Evolutionary conservation across 2,329 filamentous ascomycete species (phyloP), one percentile per base, ranked within the genome.

Genomic region (Didymella pomorum): DNA sequence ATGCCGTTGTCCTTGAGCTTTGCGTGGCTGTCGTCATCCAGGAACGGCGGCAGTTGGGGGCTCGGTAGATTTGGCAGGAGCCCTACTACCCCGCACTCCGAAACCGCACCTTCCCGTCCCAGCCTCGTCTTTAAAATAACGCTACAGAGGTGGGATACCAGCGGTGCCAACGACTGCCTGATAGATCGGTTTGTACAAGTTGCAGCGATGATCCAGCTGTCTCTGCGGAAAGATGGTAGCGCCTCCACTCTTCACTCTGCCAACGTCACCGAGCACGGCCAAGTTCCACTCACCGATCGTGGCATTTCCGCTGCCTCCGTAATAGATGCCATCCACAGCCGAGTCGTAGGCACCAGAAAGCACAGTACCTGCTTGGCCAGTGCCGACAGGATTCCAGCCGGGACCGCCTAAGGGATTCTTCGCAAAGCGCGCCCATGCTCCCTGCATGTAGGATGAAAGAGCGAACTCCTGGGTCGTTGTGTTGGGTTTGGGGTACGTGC

Each of bases 341-440:
- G 59, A 42, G 18, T 62, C 64, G 25, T 60, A 61, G 2, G 62
- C 58, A 11, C 66, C 66, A 8, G 42, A 54, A 21, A 67, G 56
- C 0, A 69, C 48, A 14, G 11, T 46, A 1, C 66, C 63, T 18
- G 56, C 53, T 20, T 23, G 44, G 5, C 66, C 69, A 21, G 63
- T 63, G 9, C 64, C 69, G 4, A 70, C 37, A 4, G 52, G 45
- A 41, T 66, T 68, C 70, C 70, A 73, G 1, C 69, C 69, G 1
- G 69, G 69, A 2, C 71, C 71, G 1, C 49, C 61, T 0, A 50
- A 47, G 0, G 71, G 71, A 25, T 72, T 67, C 56, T 68, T 72
- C 8, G 71, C 71, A 31, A 73, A 73, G 8, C 52, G 52, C 5
- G 71, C 70, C 71, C 71, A 73, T 4, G 67, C 60, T 3, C 60